These are phyloP conservation scores for Wickerhamiella nectarea DNA, from an alignment of 805 yeast genomes.

Conservation along the genomic window DNA sequence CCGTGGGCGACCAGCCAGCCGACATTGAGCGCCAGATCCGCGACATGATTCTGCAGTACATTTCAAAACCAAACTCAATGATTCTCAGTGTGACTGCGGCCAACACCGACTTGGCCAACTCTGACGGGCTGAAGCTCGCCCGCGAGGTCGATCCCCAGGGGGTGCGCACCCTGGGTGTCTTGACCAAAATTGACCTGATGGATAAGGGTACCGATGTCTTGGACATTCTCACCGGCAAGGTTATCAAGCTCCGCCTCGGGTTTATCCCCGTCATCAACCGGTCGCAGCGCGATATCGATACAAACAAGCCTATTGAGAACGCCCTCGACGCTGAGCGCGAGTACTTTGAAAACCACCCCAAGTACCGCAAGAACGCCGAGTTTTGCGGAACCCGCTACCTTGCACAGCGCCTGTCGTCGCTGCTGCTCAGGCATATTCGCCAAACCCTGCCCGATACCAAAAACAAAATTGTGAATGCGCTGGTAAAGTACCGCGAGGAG, in stretches of 20 bases:
- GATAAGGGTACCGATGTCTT: slow-evolving; percentile 95
- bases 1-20: slow-evolving; percentile 97
- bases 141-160: slow-evolving; percentile 98
- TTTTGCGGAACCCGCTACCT: slow-evolving; percentile 97
- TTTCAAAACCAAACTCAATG: slow-evolving; percentile 90
- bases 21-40: slow-evolving; percentile 92
- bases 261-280: slow-evolving; percentile 95
- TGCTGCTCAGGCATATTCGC: slow-evolving; percentile 79
- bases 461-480: slow-evolving; percentile 70
- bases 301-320: slow-evolving; percentile 70
- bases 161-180: slow-evolving; percentile 86
- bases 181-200: slow-evolving; percentile 94
- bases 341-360: slow-evolving; percentile 78
- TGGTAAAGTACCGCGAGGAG: slow-evolving; percentile 75
- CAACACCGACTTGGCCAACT: slow-evolving; percentile 91
- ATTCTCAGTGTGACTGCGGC: slow-evolving; percentile 91
- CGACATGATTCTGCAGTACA: slow-evolving; percentile 83
- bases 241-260: slow-evolving; percentile 87
- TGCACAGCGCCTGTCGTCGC: slow-evolving; percentile 80
- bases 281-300: slow-evolving; percentile 92
- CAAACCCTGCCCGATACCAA: slow-evolving; percentile 86
- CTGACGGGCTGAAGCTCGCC: slow-evolving; percentile 91
- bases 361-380: slow-evolving; percentile 84
- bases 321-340: slow-evolving; percentile 70
- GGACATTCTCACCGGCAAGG: slow-evolving; percentile 89